Base-by-base conservation (phyloP, 1,284 basidiomycete species). In the Afroboletus lepidellus region DNA sequence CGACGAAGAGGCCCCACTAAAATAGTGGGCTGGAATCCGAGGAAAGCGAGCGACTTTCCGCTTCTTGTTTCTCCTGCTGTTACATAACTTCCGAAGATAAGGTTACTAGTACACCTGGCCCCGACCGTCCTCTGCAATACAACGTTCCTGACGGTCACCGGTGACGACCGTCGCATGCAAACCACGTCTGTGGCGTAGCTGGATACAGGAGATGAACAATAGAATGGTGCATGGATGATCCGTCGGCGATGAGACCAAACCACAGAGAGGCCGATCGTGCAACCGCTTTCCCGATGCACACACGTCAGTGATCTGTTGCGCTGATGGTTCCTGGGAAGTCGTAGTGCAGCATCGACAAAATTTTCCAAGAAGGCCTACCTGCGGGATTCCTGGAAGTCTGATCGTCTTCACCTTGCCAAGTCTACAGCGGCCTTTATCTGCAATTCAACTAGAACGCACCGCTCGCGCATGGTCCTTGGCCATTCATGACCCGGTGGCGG, bases 31-130 rank as follows among this genome's bases (percentile, higher is more conserved):
- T 20, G 25, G 47, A n/a, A 16, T 38, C 55, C 55, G 50, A 57
- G 49, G 58, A 51, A 51, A 60, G 57, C 51, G 29, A 57, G 15
- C 9, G 54, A 37, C 49, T 50, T 59, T 59, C 60, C 42, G 13
- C 58, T 64, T 64, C 65, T 59, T 9, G 38, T 46, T 46, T 41
- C 56, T n/a, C 46, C 30, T 47, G 48, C 39, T n/a, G 55, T 66
- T 64, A 64, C 65, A 63, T 63, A 59, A 61, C 50, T 20, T 53
- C 49, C 48, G 51, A 43, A 56, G 62, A 63, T 58, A 66, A 52
- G 33, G 63, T 64, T 52, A 54, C 55, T 56, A 56, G 52, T 65
- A 63, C 53, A 52, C 50, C 30, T 46, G 46, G 33, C 16, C 46
- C 50, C n/a, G 50, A 33, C 37, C 48, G 51, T 61, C 60, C 47